Percentiles rank a stretch among this genome's conserved stretches.
Evolutionary conservation across 305 asterid genomes (phyloP).

Genomic region (Rubia occidens): DNA sequence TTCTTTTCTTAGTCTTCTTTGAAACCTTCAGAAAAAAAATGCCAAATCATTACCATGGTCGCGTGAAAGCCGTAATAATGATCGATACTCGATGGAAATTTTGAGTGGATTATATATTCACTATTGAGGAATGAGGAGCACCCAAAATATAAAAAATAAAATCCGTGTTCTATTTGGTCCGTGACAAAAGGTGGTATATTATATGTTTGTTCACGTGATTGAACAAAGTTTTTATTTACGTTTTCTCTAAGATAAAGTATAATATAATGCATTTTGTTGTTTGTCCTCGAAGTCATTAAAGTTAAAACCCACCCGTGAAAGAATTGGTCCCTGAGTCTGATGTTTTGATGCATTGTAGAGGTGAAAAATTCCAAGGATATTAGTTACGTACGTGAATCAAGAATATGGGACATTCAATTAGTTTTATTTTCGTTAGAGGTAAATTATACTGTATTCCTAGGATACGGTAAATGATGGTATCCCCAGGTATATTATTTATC

Average conservation of each 20-base stretch:
- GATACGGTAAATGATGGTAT: no score
- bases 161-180: not conserved
- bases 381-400: no score
- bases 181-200: not conserved
- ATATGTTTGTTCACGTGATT: not conserved
- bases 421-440: no score
- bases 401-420: no score
- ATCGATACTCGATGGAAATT: no score
- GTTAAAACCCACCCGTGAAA: slow-evolving; percentile 17
- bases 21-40: not conserved
- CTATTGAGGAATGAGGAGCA: not conserved
- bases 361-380: not conserved
- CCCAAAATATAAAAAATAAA: not conserved
- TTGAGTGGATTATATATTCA: no score
- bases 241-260: not conserved
- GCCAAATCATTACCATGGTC: not conserved
- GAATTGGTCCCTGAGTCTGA: not conserved
- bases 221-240: not conserved
- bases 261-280: not conserved
- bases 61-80: not conserved
- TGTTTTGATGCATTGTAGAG: not conserved
- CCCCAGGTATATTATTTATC: no score
- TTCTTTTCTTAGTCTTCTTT: no score
- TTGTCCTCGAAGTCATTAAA: not conserved
- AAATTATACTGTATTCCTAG: no score